phyloP scores from a whole-genome alignment of 2,329 filamentous ascomycete species.

The Neonectria faginata region DNA sequence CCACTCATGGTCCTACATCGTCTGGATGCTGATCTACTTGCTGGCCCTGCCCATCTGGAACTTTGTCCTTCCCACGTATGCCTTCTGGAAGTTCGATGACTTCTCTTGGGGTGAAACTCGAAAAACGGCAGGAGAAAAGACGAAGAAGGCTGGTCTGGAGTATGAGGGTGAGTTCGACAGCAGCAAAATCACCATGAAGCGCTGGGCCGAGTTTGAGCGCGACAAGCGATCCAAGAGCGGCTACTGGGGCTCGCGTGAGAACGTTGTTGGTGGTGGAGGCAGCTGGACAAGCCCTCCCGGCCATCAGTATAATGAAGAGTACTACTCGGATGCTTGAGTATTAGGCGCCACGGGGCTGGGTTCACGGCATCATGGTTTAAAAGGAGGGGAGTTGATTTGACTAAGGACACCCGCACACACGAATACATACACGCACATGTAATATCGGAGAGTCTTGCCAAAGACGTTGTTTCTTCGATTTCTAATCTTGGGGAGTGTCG shows the following conservation, averaged over 20 bases:
- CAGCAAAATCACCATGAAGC: constrained; percentile 99
- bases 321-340: constrained; percentile 63
- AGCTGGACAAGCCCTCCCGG: constrained; percentile 58
- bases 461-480: constrained; percentile 25
- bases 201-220: constrained; percentile 95
- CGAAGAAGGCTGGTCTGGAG: constrained; percentile 86
- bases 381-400: constrained; percentile 39
- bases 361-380: constrained; percentile 36
- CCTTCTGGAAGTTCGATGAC: constrained; percentile 99
- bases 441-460: constrained; percentile 40
- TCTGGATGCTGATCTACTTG: constrained; percentile 98
- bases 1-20: constrained; percentile 89
- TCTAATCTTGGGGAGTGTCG: constrained; percentile 37
- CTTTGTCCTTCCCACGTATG: constrained; percentile 91
- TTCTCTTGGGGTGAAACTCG: constrained; percentile 99
- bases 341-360: constrained; percentile 31
- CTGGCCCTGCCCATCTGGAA: constrained; percentile 96
- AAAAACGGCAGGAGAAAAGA: constrained; percentile 91
- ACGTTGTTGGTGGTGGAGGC: constrained; percentile 56
- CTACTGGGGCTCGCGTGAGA: constrained; percentile 67
- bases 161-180: constrained; percentile 97
- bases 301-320: constrained; percentile 66
- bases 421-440: constrained; percentile 39
- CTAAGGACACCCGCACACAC: constrained; percentile 34
- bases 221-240: constrained; percentile 64